Conservation (phyloP, 768 basidiomycete species). For the Antrodiella citrinella region DNA sequence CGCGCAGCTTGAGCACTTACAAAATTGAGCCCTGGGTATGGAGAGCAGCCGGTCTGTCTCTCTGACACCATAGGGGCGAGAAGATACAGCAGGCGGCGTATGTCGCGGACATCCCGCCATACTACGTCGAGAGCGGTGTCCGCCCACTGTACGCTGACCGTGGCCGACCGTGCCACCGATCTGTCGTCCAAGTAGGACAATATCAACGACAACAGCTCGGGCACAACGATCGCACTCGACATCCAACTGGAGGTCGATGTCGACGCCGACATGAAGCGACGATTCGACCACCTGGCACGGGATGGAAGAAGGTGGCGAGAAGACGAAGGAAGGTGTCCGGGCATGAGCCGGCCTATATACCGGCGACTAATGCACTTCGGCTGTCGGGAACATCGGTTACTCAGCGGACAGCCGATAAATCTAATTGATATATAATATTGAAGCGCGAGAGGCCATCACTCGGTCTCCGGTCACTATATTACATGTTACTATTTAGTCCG, state of each 20-base stretch:
- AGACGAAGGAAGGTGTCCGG: neutral
- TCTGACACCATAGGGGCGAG: constrained; percentile 37
- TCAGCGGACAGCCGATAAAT: neutral
- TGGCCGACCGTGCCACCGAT: constrained; percentile 25
- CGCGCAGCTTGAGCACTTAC: constrained; percentile 1
- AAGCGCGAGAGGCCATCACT: neutral
- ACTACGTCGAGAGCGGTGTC: constrained; percentile 48
- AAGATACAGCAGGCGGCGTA: constrained; percentile 37
- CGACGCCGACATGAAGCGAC: no score
- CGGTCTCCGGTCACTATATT: neutral
- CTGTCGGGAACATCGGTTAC: neutral
- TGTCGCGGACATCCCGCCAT: constrained; percentile 46
- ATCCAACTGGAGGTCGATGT: no score
- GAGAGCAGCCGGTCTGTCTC: neutral
- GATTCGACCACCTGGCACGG: no score
- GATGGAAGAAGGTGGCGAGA: neutral
- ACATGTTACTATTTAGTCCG: no score
- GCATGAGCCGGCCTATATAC: neutral
- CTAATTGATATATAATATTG: no score
- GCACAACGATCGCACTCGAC: constrained; percentile 11
- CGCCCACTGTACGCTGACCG: constrained; percentile 52
- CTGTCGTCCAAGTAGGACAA: constrained; percentile 18
- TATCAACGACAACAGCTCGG: constrained; percentile 18
- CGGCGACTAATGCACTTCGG: neutral
- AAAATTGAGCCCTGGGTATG: neutral